Evolutionary conservation across 2,329 filamentous ascomycete species (phyloP).

Genomic region (Nigrospora sphaerica): DNA sequence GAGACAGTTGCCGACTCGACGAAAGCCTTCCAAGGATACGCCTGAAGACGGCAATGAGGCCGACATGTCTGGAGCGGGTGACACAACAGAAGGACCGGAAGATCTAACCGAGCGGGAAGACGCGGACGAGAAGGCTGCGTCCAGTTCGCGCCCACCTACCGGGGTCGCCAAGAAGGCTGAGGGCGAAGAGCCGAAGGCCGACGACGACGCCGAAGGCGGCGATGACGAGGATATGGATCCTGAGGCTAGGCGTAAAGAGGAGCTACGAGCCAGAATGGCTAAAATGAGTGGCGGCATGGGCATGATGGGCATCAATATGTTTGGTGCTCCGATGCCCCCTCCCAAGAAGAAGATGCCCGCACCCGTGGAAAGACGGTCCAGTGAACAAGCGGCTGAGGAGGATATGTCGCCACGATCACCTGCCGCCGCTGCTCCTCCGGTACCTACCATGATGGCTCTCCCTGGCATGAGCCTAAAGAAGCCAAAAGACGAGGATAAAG

Average conservation of each 20-base stretch:
- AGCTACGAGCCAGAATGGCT: slow-evolving; percentile 90
- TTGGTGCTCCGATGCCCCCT: slow-evolving; percentile 60
- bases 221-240: slow-evolving; percentile 84
- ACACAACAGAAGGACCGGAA: slow-evolving; percentile 55
- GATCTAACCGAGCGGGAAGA: slow-evolving; percentile 67
- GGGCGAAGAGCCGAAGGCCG: slow-evolving; percentile 27
- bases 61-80: slow-evolving; percentile 57
- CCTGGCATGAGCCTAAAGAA: slow-evolving; percentile 63
- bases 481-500: slow-evolving; percentile 33
- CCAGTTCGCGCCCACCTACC: slow-evolving; percentile 28
- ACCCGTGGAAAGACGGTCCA: slow-evolving; percentile 31
- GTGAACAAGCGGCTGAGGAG: slow-evolving; percentile 37
- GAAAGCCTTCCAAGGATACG: slow-evolving; percentile 43
- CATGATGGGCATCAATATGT: slow-evolving; percentile 73
- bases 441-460: slow-evolving; percentile 56
- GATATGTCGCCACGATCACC: slow-evolving; percentile 31
- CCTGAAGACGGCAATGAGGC: slow-evolving; percentile 54
- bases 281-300: slow-evolving; percentile 95
- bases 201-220: slow-evolving; percentile 46
- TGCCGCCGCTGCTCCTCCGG: slow-evolving; percentile 45
- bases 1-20: slow-evolving; percentile 34
- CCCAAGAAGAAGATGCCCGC: slow-evolving; percentile 50
- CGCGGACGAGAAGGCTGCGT: slow-evolving; percentile 52
- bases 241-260: slow-evolving; percentile 76
- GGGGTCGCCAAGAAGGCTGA: slow-evolving; percentile 32